These are phyloP conservation scores for Eucalyptus victrix DNA, from an alignment of 345 rosid genomes.

Conservation along the genomic window DNA sequence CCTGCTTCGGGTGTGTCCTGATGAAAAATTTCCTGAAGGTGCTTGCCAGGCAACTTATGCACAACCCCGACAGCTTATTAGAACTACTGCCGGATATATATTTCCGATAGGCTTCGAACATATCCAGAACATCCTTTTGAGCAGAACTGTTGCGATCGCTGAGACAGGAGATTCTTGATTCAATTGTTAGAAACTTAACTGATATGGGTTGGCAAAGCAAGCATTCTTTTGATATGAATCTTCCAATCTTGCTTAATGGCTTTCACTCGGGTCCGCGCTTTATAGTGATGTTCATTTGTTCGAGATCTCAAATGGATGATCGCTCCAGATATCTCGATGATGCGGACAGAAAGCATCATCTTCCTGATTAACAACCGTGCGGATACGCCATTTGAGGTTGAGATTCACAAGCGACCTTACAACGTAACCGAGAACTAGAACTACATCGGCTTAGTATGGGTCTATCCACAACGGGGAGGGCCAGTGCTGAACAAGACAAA, in stretches of 20 bases:
- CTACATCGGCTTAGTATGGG: neutral
- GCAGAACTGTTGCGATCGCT: neutral
- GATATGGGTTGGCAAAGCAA: no score
- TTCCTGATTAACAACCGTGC: neutral
- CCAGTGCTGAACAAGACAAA: neutral
- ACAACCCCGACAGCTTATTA: no score
- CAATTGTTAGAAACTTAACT: no score
- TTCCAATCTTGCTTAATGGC: neutral
- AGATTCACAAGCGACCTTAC: neutral
- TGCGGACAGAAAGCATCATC: neutral
- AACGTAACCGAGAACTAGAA: fast-evolving
- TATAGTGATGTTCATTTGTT: neutral
- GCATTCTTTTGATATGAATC: neutral
- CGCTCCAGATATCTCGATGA: neutral
- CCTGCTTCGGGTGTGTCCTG: no score
- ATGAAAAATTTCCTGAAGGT: no score
- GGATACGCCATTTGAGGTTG: neutral
- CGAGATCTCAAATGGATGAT: neutral
- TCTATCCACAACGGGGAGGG: neutral
- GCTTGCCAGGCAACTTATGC: no score
- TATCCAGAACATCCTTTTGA: neutral
- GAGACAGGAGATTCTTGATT: neutral
- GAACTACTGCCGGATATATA: no score
- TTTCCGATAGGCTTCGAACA: neutral
- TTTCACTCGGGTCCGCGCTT: neutral